phyloP scores from a whole-genome alignment of 2,329 filamentous ascomycete species.

The Epichloe typhina region DNA sequence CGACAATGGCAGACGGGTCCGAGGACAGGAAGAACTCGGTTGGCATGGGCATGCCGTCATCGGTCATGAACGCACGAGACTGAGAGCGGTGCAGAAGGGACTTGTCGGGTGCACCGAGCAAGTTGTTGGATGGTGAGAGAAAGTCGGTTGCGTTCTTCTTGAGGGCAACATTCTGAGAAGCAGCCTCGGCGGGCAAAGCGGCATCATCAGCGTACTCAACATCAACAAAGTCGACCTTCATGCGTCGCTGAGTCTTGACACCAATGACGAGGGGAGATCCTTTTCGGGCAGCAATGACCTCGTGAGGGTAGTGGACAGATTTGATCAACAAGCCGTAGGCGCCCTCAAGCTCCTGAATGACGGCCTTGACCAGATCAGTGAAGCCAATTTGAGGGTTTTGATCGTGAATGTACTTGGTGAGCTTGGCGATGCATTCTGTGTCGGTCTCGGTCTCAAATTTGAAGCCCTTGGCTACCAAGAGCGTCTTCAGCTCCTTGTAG shows the following conservation, averaged over 20 bases:
- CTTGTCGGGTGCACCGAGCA: constrained; percentile 89
- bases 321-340: constrained; percentile 96
- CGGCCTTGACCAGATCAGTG: constrained; percentile 89
- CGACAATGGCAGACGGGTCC: constrained; percentile 93
- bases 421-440: constrained; percentile 97
- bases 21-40: constrained; percentile 99
- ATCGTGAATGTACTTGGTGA: constrained; percentile 96
- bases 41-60: constrained; percentile 94
- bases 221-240: constrained; percentile 99
- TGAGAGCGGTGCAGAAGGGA: constrained; percentile 96
- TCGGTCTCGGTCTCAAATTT: constrained; percentile 98
- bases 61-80: constrained; percentile 96
- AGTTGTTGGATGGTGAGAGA: constrained; percentile 44
- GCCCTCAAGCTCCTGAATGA: constrained; percentile 96
- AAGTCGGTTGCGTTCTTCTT: constrained; percentile 72
- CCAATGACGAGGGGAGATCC: constrained; percentile 96
- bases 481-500: constrained; percentile 97
- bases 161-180: constrained; percentile 89
- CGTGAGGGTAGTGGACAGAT: constrained; percentile 95
- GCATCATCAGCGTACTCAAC: constrained; percentile 89
- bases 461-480: constrained; percentile 90
- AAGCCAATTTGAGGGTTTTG: constrained; percentile 90
- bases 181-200: constrained; percentile 79
- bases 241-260: constrained; percentile 93
- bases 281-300: constrained; percentile 96